phyloP scores from a whole-genome alignment of 73 alveolate species.

The Tetrahymena elliotti region DNA sequence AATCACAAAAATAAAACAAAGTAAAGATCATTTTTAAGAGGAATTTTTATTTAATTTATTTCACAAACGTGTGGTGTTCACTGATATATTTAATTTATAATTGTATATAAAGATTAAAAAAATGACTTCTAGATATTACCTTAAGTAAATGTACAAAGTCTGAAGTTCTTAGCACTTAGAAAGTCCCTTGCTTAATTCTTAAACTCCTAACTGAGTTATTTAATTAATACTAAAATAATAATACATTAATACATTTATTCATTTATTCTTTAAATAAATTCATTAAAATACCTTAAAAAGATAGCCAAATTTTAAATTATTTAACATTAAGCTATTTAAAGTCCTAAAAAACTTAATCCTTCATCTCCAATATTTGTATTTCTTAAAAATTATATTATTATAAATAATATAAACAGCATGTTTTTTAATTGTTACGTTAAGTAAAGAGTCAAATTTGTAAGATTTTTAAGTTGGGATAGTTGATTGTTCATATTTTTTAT shows the following conservation, averaged over 20 bases:
- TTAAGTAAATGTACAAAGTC: too few relatives aligned
- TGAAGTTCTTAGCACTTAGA: not conserved
- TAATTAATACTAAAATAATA: not conserved
- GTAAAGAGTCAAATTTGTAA: not conserved
- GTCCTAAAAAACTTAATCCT: not conserved
- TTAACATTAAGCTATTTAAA: not conserved
- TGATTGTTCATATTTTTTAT: not conserved
- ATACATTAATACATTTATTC: too few relatives aligned
- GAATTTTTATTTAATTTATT: too few relatives aligned
- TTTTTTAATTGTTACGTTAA: not conserved
- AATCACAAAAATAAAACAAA: too few relatives aligned
- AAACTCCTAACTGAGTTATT: not conserved
- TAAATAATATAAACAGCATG: too few relatives aligned
- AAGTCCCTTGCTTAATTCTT: not conserved
- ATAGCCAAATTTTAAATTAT: not conserved
- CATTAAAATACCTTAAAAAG: not conserved
- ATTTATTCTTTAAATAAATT: too few relatives aligned
- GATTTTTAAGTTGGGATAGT: not conserved
- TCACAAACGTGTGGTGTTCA: too few relatives aligned
- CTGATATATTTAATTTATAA: too few relatives aligned
- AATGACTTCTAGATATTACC: too few relatives aligned
- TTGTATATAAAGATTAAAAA: too few relatives aligned
- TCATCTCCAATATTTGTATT: not conserved
- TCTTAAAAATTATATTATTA: not conserved
- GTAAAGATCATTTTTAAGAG: too few relatives aligned